A percentile compares a stretch with the other conserved stretches of the same genome.
phyloP scores from a whole-genome alignment of 345 rosid species.

The Alliaria petiolata region DNA sequence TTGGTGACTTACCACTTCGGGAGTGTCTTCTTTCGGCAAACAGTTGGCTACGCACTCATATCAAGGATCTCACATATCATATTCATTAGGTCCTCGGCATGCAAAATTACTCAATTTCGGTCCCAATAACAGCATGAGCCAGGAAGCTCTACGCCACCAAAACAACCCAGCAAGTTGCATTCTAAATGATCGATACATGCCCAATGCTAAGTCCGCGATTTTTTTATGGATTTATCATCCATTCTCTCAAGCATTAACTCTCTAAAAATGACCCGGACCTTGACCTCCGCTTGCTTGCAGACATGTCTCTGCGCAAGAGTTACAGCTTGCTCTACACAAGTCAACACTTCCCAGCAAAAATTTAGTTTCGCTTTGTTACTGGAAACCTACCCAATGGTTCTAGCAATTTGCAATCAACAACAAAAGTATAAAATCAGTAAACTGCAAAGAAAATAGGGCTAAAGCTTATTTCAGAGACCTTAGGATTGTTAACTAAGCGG shows the following conservation, averaged over 20 bases:
- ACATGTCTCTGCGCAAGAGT: conserved; percentile 27
- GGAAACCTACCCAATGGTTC: not conserved
- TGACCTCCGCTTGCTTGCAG: conserved; percentile 57
- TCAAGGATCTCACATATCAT: too few species aligned
- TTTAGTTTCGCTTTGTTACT: conserved; percentile 6
- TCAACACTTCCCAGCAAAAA: not conserved
- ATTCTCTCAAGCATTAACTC: conserved; percentile 44
- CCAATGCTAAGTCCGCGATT: not conserved
- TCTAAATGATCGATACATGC: not conserved
- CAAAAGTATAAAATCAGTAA: not conserved
- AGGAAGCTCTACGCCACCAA: too few species aligned
- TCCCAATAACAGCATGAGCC: too few species aligned
- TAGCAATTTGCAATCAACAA: not conserved
- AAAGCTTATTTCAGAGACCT: not conserved
- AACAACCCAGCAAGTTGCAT: not conserved
- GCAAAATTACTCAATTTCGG: too few species aligned
- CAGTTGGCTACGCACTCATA: not conserved
- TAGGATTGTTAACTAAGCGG: not conserved
- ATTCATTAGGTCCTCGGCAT: not conserved
- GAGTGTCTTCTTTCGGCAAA: not conserved
- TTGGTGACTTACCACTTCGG: not conserved
- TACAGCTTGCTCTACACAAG: conserved; percentile 13
- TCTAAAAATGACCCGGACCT: conserved; percentile 40
- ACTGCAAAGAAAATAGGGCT: not conserved
- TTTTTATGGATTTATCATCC: not conserved